Evolutionary conservation across 805 yeast genomes (phyloP).

Genomic region (Candida lessepsii): DNA sequence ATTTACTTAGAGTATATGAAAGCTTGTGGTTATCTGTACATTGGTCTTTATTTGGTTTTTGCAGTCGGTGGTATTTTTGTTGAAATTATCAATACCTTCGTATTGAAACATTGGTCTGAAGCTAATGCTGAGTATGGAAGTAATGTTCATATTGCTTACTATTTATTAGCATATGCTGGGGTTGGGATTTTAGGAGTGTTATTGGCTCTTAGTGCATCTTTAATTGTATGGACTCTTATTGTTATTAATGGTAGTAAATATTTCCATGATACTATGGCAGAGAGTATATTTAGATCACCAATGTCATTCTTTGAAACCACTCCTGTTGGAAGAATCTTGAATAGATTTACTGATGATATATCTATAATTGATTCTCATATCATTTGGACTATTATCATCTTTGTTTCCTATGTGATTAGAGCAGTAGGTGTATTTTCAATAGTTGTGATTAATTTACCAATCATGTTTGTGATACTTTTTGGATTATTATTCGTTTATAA

Average conservation of each 20-base stretch:
- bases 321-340: conserved; percentile 39
- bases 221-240: conserved; percentile 31
- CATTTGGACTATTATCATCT: conserved; percentile 29
- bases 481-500: conserved; percentile 29
- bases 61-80: conserved; percentile 21
- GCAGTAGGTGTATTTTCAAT: conserved; percentile 29
- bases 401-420: conserved; percentile 22
- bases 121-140: conserved; percentile 22
- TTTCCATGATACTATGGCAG: conserved; percentile 39
- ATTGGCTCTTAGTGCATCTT: conserved; percentile 25
- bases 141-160: conserved; percentile 25
- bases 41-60: conserved; percentile 24
- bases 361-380: conserved; percentile 31
- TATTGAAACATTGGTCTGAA: conserved; percentile 39
- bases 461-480: conserved; percentile 29
- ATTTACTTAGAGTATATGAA: conserved; percentile 29
- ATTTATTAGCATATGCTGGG: conserved; percentile 24
- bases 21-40: conserved; percentile 30
- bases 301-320: conserved; percentile 44
- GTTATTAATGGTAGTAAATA: conserved; percentile 29
- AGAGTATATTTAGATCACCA: conserved; percentile 35
- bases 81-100: conserved; percentile 24
- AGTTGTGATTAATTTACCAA: conserved; percentile 31
- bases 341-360: conserved; percentile 40
- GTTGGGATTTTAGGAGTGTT: conserved; percentile 30